A percentile compares a stretch with the other conserved stretches of the same genome.
These are phyloP conservation scores for Yamadazyma friedrichii DNA, from an alignment of 1,139 yeast genomes.

Conservation along the genomic window DNA sequence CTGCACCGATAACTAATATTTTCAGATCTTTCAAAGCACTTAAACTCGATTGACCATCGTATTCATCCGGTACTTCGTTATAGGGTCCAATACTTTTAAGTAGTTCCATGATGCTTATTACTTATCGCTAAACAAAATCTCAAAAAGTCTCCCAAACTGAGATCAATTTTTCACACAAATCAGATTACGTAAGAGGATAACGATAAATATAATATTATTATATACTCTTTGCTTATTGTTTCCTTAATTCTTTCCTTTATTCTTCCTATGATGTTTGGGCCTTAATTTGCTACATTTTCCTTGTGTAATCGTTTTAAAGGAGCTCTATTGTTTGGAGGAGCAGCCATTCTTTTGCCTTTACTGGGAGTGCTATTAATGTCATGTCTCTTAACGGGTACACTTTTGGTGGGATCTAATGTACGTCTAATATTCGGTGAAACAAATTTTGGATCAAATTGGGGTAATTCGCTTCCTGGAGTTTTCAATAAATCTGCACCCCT, in stretches of 20 bases:
- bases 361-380: conserved; percentile 20
- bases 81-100: conserved; percentile 37
- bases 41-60: conserved; percentile 24
- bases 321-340: conserved; percentile 32
- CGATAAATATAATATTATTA: neutral
- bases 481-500: conserved; percentile 54
- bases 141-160: too few species aligned
- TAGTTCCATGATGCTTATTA: conserved; percentile 21
- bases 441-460: conserved; percentile 48
- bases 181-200: neutral
- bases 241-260: neutral
- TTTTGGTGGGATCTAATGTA: conserved; percentile 57
- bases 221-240: neutral
- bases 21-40: conserved; percentile 28
- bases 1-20: conserved; percentile 78
- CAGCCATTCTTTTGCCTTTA: conserved; percentile 29
- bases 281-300: conserved; percentile 2
- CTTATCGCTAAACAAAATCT: too few species aligned
- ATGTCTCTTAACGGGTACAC: conserved; percentile 54
- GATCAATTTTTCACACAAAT: neutral
- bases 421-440: conserved; percentile 52
- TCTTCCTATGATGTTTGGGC: neutral
- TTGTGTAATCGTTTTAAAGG: conserved; percentile 14
- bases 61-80: conserved; percentile 42
- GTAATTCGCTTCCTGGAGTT: conserved; percentile 37